Base-by-base conservation (phyloP, 2,329 filamentous ascomycete genomes). In the Magnaporthiopsis incrustans region DNA sequence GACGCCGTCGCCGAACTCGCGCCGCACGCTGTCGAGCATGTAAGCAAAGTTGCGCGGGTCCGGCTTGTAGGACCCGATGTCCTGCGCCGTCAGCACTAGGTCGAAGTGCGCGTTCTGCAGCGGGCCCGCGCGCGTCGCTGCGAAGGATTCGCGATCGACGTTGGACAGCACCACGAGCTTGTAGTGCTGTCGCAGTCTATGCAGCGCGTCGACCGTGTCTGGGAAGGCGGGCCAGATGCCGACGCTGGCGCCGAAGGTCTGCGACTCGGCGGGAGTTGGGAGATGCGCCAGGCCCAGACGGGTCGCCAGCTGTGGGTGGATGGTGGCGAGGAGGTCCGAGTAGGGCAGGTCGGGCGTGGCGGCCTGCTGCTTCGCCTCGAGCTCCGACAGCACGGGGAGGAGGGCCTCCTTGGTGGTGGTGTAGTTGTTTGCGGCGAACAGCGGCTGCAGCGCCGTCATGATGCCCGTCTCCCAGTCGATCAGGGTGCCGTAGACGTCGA, bases 401-500 rank as follows among this genome's bases (percentile, higher is more conserved):
- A 63, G 53, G 72, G 74, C 33, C 11, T 33, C 25, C 27, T 58
- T 59, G 62, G 44, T 56, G 18, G 50, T 32, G 22, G 26, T 57
- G 58, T 57, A 57, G 27, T 60, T 35, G 50, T 57, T 61, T 18
- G 50, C 62, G 33, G 79, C 71, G 44, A 85, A 75, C 15, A 84
- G 70, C 0, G 83, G 79, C 30, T 74, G 69, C 1, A 92, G 79
- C 3, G 82, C 79, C 2, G 74, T 68, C 62, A 82, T 74, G 64
- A 91, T 82, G 65, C 89, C 89, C n/a, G 77, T 73, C 73, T 92
- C 88, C 89, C 89, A 92, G 78, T 93, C 89, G 66, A 93, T 85
- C 4, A 93, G 81, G 0, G 90, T 94, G 73, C 90, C 89, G 74
- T 90, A 93, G 77, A 89, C 86, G 75, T 94, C 90, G 75, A 93